Base-by-base conservation (phyloP, 805 yeast species). In the Monosporozyma servazzii region DNA sequence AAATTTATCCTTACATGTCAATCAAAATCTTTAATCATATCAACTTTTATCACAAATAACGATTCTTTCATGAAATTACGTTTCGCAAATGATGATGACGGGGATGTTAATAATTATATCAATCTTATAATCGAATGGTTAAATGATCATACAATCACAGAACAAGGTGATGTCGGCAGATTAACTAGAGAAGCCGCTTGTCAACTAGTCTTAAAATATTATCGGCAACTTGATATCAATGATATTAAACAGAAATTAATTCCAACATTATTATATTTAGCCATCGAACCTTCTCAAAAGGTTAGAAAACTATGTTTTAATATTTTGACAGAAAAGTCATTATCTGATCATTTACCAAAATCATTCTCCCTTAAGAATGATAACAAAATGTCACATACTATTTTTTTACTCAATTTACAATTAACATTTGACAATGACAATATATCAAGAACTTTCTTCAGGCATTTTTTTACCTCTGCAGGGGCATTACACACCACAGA, bases 81-180 rank as follows among this genome's bases (percentile, higher is more conserved):
- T 5, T 25, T 25, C 7, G 27, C 27, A 25, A 7, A 25, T 25
- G 27, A 25, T 25, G 27, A 25, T 25, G 27, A 25, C 7, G 13
- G 11, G 9, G 15, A 21, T 3, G 15, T 15, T 21, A 41, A 42
- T 2, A 36, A 27, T n/a, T 20, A 27, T n/a, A 21, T 18, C 7
- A 17, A 17, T 2, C 20, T 45, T 10, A 13, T 45, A n/a, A 25
- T 3, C 15, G 23, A 21, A 1, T 76, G 79, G 33, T 65, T 91
- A 13, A 82, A 84, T 54, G 96, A 90, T 59, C 88, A 89, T 63
- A 79, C 95, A 0, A 69, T 77, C 2, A 86, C 91, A 0, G 79
- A 79, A 27, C 85, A 87, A 60, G 98, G 98, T 9, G 98, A 90
- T 68, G 90, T 89, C n/a, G 98, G 98, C 2, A 79, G 87, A 46